phyloP scores from a whole-genome alignment of 2,329 filamentous ascomycete species.

The Aspergillus sp. region DNA sequence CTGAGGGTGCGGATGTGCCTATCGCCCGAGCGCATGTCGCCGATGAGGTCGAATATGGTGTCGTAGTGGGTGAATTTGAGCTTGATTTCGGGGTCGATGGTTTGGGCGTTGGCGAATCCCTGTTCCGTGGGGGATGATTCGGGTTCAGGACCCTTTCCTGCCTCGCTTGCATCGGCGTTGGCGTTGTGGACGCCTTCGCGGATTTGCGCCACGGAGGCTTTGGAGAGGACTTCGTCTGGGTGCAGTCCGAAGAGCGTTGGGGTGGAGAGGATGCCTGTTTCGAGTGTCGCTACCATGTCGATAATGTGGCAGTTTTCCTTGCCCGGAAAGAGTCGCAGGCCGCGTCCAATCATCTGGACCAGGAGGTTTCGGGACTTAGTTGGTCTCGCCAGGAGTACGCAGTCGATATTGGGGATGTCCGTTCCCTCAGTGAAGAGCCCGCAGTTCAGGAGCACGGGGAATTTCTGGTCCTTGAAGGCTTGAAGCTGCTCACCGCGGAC shows the following conservation, averaged over 20 bases:
- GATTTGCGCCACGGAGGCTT: conserved; percentile 57
- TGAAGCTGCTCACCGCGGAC: conserved; percentile 63
- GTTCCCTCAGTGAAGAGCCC: conserved; percentile 96
- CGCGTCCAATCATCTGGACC: conserved; percentile 95
- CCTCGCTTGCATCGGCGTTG: not conserved
- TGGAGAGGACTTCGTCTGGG: conserved; percentile 64
- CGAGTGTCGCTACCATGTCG: conserved; percentile 84
- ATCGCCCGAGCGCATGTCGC: conserved; percentile 65
- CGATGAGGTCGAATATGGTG: conserved; percentile 81
- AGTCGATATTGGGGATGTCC: conserved; percentile 96
- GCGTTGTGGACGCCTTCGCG: conserved; percentile 5
- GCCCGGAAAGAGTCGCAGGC: conserved; percentile 70
- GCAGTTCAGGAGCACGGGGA: conserved; percentile 85
- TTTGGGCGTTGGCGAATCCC: conserved; percentile 10
- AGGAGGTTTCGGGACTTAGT: conserved; percentile 89
- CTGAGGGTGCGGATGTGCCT: conserved; percentile 70
- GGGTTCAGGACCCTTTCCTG: not conserved
- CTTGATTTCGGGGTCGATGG: conserved; percentile 29
- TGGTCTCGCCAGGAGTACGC: conserved; percentile 75
- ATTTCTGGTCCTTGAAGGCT: conserved; percentile 66
- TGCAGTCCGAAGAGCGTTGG: conserved; percentile 91
- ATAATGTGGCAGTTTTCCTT: conserved; percentile 92
- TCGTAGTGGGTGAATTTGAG: conserved; percentile 85
- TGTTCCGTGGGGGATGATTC: not conserved
- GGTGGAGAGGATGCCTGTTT: conserved; percentile 77